Evolutionary conservation across 441 rosid genomes (phyloP), one percentile per base, ranked within the genome.

Genomic region (Aquilaria agallochum): DNA sequence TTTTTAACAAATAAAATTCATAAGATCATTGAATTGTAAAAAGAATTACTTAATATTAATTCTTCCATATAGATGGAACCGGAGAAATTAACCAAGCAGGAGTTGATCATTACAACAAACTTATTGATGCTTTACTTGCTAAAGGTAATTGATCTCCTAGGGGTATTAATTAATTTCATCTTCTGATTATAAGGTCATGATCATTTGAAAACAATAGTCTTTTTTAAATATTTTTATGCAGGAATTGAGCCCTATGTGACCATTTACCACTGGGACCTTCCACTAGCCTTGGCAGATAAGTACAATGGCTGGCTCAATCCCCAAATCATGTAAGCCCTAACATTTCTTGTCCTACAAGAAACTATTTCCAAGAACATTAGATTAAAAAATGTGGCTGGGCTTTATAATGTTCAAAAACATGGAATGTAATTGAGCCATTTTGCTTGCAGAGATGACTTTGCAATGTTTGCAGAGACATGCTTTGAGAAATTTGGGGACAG

Each of bases 41-140:
- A 20, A 20, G 27, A 20, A 20, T 20, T 20, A 20, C 27, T 20
- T 20, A 20, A 20, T 20, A 20, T 20, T 20, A 4, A 50, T 31
- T 3, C 10, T 20, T 20, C 27, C 27, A 2, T 55, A 49, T 51
- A 95, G 99, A 87, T 73, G 97, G 99, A 48, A 74, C 83, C 2
- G 97, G 96, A 15, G 67, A 79, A 59, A 82, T 91, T 75, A 95
- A 91, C 62, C 85, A 78, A 72, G 96, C 96, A 3, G 97, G 80
- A 61, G 74, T 80, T 15, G 82, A 77, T 53, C 90, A 87, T 61
- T 87, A 84, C 68, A 87, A 87, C 65, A 79, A 79, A 51, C 78
- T 87, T 72, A 84, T 87, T 34, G 66, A 84, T 71, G 87, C 85
- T 30, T 60, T 87, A 56, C 84, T 87, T 27, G 84, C 85, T 58